Base-by-base conservation (phyloP, 805 yeast genomes). In the Hanseniaspora valbyensis region DNA sequence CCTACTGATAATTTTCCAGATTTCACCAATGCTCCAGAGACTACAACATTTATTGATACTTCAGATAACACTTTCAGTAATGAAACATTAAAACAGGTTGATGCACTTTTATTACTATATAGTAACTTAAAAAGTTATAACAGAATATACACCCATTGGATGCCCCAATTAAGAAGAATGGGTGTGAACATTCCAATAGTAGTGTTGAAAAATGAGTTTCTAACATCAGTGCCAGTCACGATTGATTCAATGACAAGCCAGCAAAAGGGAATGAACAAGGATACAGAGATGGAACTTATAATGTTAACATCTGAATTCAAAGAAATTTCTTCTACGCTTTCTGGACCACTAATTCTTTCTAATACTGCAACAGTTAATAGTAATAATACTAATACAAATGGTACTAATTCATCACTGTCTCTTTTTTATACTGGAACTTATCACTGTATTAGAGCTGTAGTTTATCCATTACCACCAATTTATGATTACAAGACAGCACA, bases 181-280 rank as follows among this genome's bases (percentile, higher is more conserved):
- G 99, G 98, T 2, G 87, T 90, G 52, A 92, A 92, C 60, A 65
- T 90, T 13, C 98, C 99, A 0, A 81, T 92, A n/a, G 86, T 92
- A 1, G 68, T 92, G 2, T 83, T 95, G 65, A 88, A 89, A 50
- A 92, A 88, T 64, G 88, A 86, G 59, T 72, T 80, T 18, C 94
- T 84, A 52, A 55, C 34, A 30, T 30, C 34, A 14, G 6, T n/a
- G n/a, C n/a, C n/a, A n/a, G n/a, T n/a, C n/a, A n/a, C n/a, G n/a
- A n/a, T n/a, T n/a, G n/a, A n/a, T n/a, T n/a, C 41, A 51, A 50
- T 5, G 59, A 56, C 13, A 30, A n/a, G n/a, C n/a, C 48, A 3
- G 49, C 52, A 25, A 50, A 52, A 26, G 24, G 32, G 2, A 10
- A 38, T 19, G 21, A n/a, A 29, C 2, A 44, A 28, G 9, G 51